A percentile compares a stretch with the other conserved stretches of the same genome.
Conservation (phyloP, 192 early-diverging fungal species). For the Dispira simplex region DNA sequence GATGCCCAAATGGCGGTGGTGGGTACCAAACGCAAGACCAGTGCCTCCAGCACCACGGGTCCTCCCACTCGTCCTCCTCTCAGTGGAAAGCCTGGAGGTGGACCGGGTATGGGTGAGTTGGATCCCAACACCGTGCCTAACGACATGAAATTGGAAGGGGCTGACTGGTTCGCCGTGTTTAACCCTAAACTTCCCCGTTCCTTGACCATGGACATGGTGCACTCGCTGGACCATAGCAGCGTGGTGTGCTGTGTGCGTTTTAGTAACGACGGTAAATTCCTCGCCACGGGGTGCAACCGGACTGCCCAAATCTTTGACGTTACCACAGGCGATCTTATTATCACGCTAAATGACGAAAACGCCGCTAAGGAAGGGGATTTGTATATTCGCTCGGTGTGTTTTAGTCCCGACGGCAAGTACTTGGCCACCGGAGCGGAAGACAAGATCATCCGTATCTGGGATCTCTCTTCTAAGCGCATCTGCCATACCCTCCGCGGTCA, state of each 20-base stretch:
- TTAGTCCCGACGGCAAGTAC: slow-evolving; percentile 75
- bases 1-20: slow-evolving; percentile 13
- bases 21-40: slow-evolving; percentile 17
- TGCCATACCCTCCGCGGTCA: slow-evolving; percentile 65
- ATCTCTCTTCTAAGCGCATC: slow-evolving; percentile 64
- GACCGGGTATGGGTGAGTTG: slow-evolving; percentile 47
- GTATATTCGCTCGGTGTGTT: slow-evolving; percentile 93
- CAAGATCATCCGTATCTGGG: slow-evolving; percentile 80
- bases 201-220: slow-evolving; percentile 47
- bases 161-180: slow-evolving; percentile 80
- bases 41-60: slow-evolving; percentile 25
- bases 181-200: slow-evolving; percentile 45
- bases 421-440: slow-evolving; percentile 90
- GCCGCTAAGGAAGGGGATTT: slow-evolving; percentile 67
- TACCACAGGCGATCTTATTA: slow-evolving; percentile 55
- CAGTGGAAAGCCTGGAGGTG: slow-evolving; percentile 16
- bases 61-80: slow-evolving; percentile 18
- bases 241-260: slow-evolving; percentile 98
- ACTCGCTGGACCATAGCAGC: slow-evolving; percentile 48
- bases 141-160: slow-evolving; percentile 59
- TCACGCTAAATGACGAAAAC: slow-evolving; percentile 61
- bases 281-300: slow-evolving; percentile 91
- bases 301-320: slow-evolving; percentile 81
- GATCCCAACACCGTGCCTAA: slow-evolving; percentile 63
- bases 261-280: slow-evolving; percentile 75